Percentiles rank a stretch among this genome's conserved stretches.
Evolutionary conservation across 768 basidiomycete species (phyloP).

Genomic region (Kwoniella sp.): DNA sequence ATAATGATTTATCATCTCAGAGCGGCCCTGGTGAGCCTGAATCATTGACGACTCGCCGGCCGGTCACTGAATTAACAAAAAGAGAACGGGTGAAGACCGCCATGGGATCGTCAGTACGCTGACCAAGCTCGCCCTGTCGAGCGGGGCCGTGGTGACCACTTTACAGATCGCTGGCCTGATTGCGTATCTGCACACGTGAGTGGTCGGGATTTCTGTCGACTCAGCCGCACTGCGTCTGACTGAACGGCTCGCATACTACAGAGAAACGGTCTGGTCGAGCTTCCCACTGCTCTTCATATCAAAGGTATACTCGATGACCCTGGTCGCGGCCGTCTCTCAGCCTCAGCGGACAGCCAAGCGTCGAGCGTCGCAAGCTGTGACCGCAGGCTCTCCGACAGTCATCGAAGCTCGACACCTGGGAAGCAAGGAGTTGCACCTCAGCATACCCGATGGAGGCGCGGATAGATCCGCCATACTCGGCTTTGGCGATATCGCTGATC

Average conservation of each 20-base stretch:
- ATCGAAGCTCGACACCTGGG: not conserved
- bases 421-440: not conserved
- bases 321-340: constrained; percentile 15
- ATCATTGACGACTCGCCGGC: not conserved
- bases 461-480: too few species aligned
- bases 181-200: constrained; percentile 14
- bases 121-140: constrained; percentile 9
- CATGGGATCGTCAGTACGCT: constrained; percentile 2
- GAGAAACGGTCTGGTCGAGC: constrained; percentile 19
- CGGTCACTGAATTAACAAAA: not conserved
- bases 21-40: constrained; percentile 8
- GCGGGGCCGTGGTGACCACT: constrained; percentile 16
- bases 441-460: too few species aligned
- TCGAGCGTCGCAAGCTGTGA: not conserved
- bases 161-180: constrained; percentile 19
- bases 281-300: constrained; percentile 30
- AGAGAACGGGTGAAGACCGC: not conserved
- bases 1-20: constrained; percentile 12
- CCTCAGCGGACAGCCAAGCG: not conserved
- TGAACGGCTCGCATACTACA: constrained; percentile 2
- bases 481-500: too few species aligned
- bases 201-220: not conserved
- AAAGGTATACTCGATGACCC: constrained; percentile 26
- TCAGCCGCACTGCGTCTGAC: not conserved
- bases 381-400: too few species aligned